Base-by-base conservation (phyloP, 1,139 yeast species). In the Yamadazyma aaseri region DNA sequence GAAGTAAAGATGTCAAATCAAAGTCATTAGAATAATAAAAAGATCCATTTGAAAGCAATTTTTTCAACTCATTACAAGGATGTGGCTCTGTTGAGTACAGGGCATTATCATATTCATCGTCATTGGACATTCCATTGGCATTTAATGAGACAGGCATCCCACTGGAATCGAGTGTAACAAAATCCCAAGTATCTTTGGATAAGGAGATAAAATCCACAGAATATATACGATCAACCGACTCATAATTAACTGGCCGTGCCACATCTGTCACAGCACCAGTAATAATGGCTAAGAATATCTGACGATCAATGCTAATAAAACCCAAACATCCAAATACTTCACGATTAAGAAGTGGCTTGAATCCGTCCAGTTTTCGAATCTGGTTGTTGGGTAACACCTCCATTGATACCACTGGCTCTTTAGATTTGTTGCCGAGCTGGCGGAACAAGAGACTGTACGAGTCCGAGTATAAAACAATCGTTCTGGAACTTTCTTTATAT, bases 11-110 rank as follows among this genome's bases (percentile, higher is more conserved):
- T 0, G 98, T 92, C 46, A 92, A 63, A 59, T 94, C 98, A 58
- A 89, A 92, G 58, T 89, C 94, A 12, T 89, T 79, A 29, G 96
- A 86, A 60, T 83, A 94, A 58, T 87, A 92, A 55, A 92, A 94
- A 2, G 95, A 85, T 4, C 97, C 97, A 54, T 85, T 85, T 20
- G 84, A 74, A 34, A 94, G 63, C 31, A 94, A 65, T 55, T 87
- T 89, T 46, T 81, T 75, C 42, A 92, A 60, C 38, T 82, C 92
- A 33, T 72, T 73, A 53, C 97, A 90, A 0, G 98, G 98, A 53
- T 92, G 96, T 39, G 78, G 84, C 11, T 70, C 53, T 24, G 69
- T 49, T 1, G 45, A 48, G 31, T 41, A 51, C 14, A 42, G 2
- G 10, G 34, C 44, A 39, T 33, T 39, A 25, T 41, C 50, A 25